Conservation (phyloP, 345 rosid genomes). For the Rubroshorea leprosula region DNA sequence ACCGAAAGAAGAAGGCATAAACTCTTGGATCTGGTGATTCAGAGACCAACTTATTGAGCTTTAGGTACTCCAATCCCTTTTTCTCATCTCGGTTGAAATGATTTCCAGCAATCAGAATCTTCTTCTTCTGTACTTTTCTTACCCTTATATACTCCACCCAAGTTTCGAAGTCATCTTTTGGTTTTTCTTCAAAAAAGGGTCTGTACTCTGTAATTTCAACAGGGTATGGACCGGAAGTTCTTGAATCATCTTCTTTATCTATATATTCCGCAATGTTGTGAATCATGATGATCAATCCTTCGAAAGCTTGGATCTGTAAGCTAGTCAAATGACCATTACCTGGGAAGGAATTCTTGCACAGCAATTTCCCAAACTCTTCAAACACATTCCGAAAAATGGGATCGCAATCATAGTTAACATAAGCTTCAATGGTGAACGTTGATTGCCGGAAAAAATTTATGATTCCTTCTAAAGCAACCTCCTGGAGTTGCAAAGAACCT, state of each 20-base stretch:
- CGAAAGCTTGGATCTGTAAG: conserved; percentile 84
- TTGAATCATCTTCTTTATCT: conserved; percentile 46
- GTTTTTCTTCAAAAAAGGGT: conserved; percentile 72
- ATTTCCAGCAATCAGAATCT: conserved; percentile 58
- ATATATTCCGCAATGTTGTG: conserved; percentile 76
- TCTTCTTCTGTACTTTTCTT: conserved; percentile 71
- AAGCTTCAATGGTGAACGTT: conserved; percentile 62
- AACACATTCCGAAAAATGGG: conserved; percentile 54
- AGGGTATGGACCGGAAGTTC: conserved; percentile 40
- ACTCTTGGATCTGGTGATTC: conserved; percentile 67
- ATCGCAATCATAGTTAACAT: conserved; percentile 81
- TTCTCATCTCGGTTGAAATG: conserved; percentile 78
- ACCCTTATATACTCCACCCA: conserved; percentile 65
- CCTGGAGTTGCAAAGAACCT: conserved; percentile 56
- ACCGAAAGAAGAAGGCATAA: conserved; percentile 66
- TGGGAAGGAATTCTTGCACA: conserved; percentile 81
- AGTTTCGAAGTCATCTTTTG: conserved; percentile 44
- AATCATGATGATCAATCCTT: conserved; percentile 70
- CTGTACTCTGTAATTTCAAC: conserved; percentile 52
- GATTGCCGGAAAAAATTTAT: conserved; percentile 88
- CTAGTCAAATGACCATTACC: conserved; percentile 51
- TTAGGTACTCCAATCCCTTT: conserved; percentile 82
- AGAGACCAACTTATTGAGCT: conserved; percentile 47
- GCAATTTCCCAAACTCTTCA: conserved; percentile 74
- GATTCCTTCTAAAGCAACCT: conserved; percentile 80